These are phyloP conservation scores for Metschnikowia similis DNA, from an alignment of 805 yeast species.

Conservation along the genomic window DNA sequence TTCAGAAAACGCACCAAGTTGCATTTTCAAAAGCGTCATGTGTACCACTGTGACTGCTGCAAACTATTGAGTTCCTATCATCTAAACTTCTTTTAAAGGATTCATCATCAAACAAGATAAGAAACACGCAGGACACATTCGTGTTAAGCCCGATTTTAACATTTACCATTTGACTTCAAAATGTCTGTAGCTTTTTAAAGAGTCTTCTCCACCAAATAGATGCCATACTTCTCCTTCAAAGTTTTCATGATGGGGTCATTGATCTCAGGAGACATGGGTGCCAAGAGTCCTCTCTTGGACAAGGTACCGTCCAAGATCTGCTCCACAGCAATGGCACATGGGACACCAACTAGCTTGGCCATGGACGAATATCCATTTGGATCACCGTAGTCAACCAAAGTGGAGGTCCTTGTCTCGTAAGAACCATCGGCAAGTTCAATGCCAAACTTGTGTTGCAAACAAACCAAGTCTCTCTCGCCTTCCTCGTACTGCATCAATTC, in stretches of 20 bases:
- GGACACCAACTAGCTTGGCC: constrained; percentile 98
- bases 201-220: constrained; percentile 85
- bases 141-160: too few relatives aligned
- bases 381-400: constrained; percentile 90
- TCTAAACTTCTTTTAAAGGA: too few relatives aligned
- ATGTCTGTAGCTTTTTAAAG: neutral
- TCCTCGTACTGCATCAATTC: constrained; percentile 92
- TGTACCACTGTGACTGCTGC: too few relatives aligned
- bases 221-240: constrained; percentile 85
- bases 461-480: constrained; percentile 93
- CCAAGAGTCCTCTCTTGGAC: constrained; percentile 78
- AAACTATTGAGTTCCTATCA: too few relatives aligned
- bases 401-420: constrained; percentile 89
- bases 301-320: constrained; percentile 79
- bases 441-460: constrained; percentile 96
- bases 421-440: constrained; percentile 94
- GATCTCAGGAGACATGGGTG: constrained; percentile 88
- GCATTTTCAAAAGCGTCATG: too few relatives aligned
- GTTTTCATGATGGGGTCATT: constrained; percentile 88
- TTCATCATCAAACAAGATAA: too few relatives aligned
- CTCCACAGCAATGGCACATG: constrained; percentile 92
- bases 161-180: too few relatives aligned
- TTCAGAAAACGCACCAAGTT: too few relatives aligned
- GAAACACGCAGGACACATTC: too few relatives aligned
- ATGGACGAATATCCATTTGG: constrained; percentile 88